phyloP scores from a whole-genome alignment of 75 land plant genomes.

The Azolla pinnata region DNA sequence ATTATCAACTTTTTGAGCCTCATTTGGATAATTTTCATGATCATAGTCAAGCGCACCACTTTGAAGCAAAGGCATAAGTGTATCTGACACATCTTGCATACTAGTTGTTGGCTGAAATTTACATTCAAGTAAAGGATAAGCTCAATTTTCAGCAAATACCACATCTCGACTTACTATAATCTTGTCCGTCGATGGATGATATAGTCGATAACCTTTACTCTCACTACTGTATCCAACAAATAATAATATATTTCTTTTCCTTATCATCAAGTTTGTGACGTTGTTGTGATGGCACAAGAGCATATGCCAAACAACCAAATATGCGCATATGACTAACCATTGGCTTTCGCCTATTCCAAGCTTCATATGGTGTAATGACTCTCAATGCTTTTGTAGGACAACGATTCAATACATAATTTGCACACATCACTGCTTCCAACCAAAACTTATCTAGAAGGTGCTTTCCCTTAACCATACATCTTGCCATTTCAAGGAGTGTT shows the following conservation, averaged over 20 bases:
- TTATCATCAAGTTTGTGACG: neutral
- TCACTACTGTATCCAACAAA: conserved; percentile 7
- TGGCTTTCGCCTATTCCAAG: conserved; percentile 5
- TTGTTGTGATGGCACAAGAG: neutral
- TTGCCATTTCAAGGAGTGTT: conserved; percentile 9
- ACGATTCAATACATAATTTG: conserved; percentile 6
- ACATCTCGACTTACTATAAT: conserved; percentile 14
- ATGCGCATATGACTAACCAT: neutral
- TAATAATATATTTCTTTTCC: neutral
- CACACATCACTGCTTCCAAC: conserved; percentile 7
- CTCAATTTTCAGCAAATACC: neutral
- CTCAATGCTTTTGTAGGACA: neutral
- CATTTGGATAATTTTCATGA: too few species aligned
- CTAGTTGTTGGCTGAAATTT: too few species aligned
- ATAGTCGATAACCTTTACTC: conserved; percentile 4
- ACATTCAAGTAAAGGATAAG: neutral
- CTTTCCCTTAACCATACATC: conserved; percentile 5
- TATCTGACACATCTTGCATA: too few species aligned
- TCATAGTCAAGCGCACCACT: too few species aligned
- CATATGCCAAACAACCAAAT: neutral
- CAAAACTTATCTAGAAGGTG: conserved; percentile 7
- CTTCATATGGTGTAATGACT: conserved; percentile 12
- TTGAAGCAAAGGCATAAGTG: too few species aligned
- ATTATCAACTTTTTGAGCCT: too few species aligned
- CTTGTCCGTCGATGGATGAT: conserved; percentile 1